phyloP scores from a whole-genome alignment of 345 rosid genomes.

The Turnera subulata region DNA sequence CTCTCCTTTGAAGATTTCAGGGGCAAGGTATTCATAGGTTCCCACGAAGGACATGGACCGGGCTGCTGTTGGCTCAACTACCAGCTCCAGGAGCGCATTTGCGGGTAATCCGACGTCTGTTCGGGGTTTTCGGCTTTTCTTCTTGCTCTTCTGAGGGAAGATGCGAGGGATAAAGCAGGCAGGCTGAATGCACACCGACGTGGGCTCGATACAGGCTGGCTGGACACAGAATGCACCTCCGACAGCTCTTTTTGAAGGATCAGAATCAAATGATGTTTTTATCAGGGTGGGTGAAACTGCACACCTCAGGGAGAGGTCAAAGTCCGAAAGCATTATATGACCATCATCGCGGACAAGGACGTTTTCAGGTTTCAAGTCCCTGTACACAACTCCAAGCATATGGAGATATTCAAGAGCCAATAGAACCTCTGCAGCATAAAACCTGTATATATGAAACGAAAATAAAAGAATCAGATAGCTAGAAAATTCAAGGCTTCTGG shows the following conservation, averaged over 20 bases:
- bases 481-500: no score
- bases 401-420: slow-evolving; percentile 97
- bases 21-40: slow-evolving; percentile 96
- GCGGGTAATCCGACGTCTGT: slow-evolving; percentile 46
- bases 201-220: slow-evolving; percentile 87
- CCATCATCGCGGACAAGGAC: slow-evolving; percentile 98
- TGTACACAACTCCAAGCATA: slow-evolving; percentile 97
- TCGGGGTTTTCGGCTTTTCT: slow-evolving; percentile 52
- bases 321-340: slow-evolving; percentile 98
- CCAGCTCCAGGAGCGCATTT: slow-evolving; percentile 70
- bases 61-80: slow-evolving; percentile 92
- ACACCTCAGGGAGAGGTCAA: slow-evolving; percentile 90
- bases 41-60: slow-evolving; percentile 99
- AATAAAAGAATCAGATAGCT: no score
- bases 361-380: slow-evolving; percentile 97
- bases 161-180: slow-evolving; percentile 80
- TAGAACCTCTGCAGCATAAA: slow-evolving; percentile 94
- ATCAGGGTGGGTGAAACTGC: slow-evolving; percentile 89
- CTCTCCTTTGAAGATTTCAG: slow-evolving; percentile 93
- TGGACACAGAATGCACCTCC: slow-evolving; percentile 77
- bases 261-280: slow-evolving; percentile 50
- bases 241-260: slow-evolving; percentile 62
- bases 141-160: slow-evolving; percentile 79
- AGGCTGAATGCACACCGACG: slow-evolving; percentile 83
- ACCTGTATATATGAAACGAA: slow-evolving; percentile 44